phyloP scores from a whole-genome alignment of 148 eudicot species.

The Rhododendron mucronatum region DNA sequence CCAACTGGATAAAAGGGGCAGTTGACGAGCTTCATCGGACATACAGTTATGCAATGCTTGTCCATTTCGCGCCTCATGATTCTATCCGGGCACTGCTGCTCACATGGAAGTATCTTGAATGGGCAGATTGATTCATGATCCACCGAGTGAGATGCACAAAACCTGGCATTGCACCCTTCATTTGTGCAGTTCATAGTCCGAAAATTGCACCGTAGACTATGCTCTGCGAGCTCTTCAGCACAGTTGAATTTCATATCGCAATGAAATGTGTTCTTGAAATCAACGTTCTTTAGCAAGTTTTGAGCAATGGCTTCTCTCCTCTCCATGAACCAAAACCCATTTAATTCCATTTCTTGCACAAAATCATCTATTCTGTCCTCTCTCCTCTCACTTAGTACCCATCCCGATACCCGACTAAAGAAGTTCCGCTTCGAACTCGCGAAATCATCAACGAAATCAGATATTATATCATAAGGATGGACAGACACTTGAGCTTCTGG shows the following conservation, averaged over 20 bases:
- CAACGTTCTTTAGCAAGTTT: slow-evolving; percentile 67
- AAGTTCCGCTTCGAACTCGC: slow-evolving; percentile 54
- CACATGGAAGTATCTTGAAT: slow-evolving; percentile 83
- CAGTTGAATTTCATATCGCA: slow-evolving; percentile 65
- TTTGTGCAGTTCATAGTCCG: slow-evolving; percentile 62
- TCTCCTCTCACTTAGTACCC: slow-evolving; percentile 80
- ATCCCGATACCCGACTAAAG: slow-evolving; percentile 75
- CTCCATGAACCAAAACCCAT: slow-evolving; percentile 86
- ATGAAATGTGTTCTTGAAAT: slow-evolving; percentile 61
- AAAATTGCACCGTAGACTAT: slow-evolving; percentile 54
- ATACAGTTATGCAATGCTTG: slow-evolving; percentile 84
- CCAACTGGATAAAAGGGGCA: slow-evolving; percentile 85
- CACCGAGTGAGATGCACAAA: slow-evolving; percentile 62
- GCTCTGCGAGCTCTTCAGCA: slow-evolving; percentile 53
- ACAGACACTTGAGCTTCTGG: slow-evolving; percentile 44
- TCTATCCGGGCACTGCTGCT: slow-evolving; percentile 67
- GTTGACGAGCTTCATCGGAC: slow-evolving; percentile 86
- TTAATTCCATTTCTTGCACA: slow-evolving; percentile 78
- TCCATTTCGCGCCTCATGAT: slow-evolving; percentile 93
- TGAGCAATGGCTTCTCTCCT: slow-evolving; percentile 74
- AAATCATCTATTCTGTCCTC: slow-evolving; percentile 92
- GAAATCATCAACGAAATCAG: slow-evolving; percentile 74
- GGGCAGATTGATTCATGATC: slow-evolving; percentile 76
- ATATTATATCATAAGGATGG: slow-evolving; percentile 69
- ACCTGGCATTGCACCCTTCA: slow-evolving; percentile 72